Evolutionary conservation across 2,329 filamentous ascomycete genomes (phyloP).

Genomic region (Ophiostoma montium): DNA sequence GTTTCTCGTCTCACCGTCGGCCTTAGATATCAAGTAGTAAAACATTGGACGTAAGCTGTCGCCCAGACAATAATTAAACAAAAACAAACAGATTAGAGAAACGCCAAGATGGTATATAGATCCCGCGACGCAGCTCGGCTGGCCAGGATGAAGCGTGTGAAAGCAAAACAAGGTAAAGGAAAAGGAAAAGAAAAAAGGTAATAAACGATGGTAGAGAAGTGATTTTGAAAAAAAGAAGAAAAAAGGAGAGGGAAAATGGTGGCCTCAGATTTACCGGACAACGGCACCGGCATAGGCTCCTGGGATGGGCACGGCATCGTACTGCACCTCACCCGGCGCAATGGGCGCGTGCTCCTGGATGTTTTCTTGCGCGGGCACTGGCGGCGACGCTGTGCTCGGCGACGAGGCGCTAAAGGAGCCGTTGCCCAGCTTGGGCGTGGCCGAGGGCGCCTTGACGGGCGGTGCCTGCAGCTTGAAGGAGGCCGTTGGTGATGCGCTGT

Average conservation of each 20-base stretch:
- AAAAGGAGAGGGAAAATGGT: neutral
- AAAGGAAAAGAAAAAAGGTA: constrained; percentile 3
- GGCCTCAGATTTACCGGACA: neutral
- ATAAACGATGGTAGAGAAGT: neutral
- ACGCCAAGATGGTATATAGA: constrained; percentile 11
- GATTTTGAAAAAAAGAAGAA: constrained; percentile 12
- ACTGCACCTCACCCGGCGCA: constrained; percentile 68
- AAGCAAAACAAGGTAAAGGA: constrained; percentile 9
- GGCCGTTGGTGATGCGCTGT: constrained; percentile 22
- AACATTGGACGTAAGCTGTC: neutral
- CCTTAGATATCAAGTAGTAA: neutral
- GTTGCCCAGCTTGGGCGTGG: constrained; percentile 57
- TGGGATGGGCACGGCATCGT: constrained; percentile 78
- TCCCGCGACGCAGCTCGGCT: constrained; percentile 7
- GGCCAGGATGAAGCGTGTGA: neutral
- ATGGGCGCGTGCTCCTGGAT: constrained; percentile 51
- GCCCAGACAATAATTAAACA: neutral
- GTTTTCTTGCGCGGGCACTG: constrained; percentile 17
- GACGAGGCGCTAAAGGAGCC: constrained; percentile 41
- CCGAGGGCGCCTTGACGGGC: constrained; percentile 60
- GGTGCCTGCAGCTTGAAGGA: constrained; percentile 74
- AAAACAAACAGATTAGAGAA: neutral
- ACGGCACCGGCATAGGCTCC: constrained; percentile 56
- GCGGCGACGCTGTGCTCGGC: constrained; percentile 18
- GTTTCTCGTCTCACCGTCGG: neutral